Base-by-base conservation (phyloP, 805 yeast species). In the Wickerhamomyces bisporus region DNA sequence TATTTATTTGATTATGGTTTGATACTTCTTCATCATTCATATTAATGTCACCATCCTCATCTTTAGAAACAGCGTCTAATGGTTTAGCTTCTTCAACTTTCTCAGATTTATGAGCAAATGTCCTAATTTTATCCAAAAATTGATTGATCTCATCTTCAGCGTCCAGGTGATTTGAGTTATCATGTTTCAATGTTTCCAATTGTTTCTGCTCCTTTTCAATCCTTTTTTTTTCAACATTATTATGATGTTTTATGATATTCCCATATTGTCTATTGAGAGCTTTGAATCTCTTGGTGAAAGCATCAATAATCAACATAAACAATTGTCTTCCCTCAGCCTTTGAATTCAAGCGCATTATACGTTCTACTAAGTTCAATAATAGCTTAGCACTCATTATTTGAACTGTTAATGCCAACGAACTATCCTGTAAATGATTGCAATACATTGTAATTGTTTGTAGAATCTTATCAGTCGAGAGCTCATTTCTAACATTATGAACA, bases 371-470 rank as follows among this genome's bases (percentile, higher is more conserved):
- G 58, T 93, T 94, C 44, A 91, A 62, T 24, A 93, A 62, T 24
- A 93, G 66, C 61, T 89, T 91, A 3, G 97, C 96, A 62, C 96
- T 85, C 97, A 93, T 88, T 9, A 89, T 85, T 59, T 94, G 98
- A 26, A 89, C 96, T 6, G 95, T 85, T 43, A 86, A 71, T 1
- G 95, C 93, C 45, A 93, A 64, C 0, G 89, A 66, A 45, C 77
- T 79, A 55, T 94, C 98, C 49, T 83, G 82, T 44, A 93, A 65
- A 48, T 87, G 79, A 21, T 73, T 74, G 52, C 95, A 82, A 55
- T 87, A 93, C 40, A 86, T 81, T 31, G 71, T 75, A 4, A 94
- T 91, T 0, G 96, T 86, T 41, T 82, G 79, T 81, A 95, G 81
- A 10, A 93, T 82, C 55, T 87, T 96, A 28, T 76, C 78, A 2